phyloP scores from a whole-genome alignment of 345 rosid species.

The Syzygium jambos region DNA sequence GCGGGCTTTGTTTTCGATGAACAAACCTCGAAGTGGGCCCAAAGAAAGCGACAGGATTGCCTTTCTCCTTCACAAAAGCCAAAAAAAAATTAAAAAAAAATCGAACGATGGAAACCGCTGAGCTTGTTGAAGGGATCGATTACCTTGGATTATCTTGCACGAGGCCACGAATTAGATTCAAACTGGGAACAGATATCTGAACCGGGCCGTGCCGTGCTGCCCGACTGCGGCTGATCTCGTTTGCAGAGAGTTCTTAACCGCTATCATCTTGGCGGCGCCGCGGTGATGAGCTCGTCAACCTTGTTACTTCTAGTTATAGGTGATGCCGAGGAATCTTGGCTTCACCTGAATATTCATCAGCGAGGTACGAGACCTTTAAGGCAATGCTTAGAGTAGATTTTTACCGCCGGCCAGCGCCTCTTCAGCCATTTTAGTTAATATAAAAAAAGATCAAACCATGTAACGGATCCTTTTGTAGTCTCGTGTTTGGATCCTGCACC shows the following conservation, averaged over 20 bases:
- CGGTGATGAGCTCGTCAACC: rapidly evolving
- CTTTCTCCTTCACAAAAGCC: too few relatives aligned
- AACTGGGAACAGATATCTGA: background rate
- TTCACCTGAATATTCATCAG: background rate
- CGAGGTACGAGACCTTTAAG: background rate
- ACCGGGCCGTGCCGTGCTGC: rapidly evolving
- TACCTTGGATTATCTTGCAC: too few relatives aligned
- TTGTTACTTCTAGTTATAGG: background rate
- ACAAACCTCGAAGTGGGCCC: too few relatives aligned
- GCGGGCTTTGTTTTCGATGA: too few relatives aligned
- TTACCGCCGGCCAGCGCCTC: rapidly evolving
- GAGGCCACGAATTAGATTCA: background rate
- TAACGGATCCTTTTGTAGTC: background rate
- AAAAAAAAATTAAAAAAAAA: too few relatives aligned
- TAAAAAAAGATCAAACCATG: background rate
- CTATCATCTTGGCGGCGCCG: rapidly evolving
- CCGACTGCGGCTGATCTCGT: rapidly evolving
- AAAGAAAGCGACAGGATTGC: too few relatives aligned
- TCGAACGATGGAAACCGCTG: too few relatives aligned
- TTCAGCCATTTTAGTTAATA: rapidly evolving
- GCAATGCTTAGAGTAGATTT: background rate
- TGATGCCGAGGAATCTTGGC: background rate
- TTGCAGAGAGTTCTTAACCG: too few relatives aligned
- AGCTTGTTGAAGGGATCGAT: too few relatives aligned
- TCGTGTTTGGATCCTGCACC: background rate